Evolutionary conservation across 768 basidiomycete genomes (phyloP), one percentile per base, ranked within the genome.

Genomic region (Suillus decipiens): DNA sequence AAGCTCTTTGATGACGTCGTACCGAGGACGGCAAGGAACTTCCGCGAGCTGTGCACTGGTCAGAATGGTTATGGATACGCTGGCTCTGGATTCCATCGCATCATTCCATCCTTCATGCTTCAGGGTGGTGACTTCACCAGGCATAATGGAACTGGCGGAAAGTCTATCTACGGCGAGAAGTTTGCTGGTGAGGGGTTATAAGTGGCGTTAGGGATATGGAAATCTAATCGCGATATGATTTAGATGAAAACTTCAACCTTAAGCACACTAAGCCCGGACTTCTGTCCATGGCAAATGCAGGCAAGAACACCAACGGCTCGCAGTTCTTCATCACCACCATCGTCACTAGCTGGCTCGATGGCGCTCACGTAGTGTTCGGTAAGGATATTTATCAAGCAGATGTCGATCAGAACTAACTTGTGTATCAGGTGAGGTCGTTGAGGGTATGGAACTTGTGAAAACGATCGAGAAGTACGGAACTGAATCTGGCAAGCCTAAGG

Each of bases 281-380:
- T 54, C 79, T 92, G 45, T 89, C 89, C 59, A 91, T 91, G 88
- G 93, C 93, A 28, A 95, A 95, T 71, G 84, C 88, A 6, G 89
- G 89, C 37, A 78, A 76, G 72, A 87, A 93, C 80, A 95, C 94
- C 67, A 96, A 96, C 71, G 93, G 91, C 15, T 91, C 85, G 19
- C 90, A 94, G 75, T 95, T 96, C 85, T 95, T 96, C 83, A 87
- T 96, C 80, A 93, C 91, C 66, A 95, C 93, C 45, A 88, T 87
- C 61, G 76, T 78, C 39, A 91, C 91, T 3, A 77, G 80, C 42
- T 93, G 91, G 92, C 86, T 95, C 63, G 91, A 95, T 73, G 89
- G 88, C 62, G 84, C 82, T 62, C 89, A 94, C 76, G 90, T 93
- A 76, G 93, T 96, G 55, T 95, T 96, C 70, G 95, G 94, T 86